Evolutionary conservation across 2,329 filamentous ascomycete species (phyloP), one percentile per base, ranked within the genome.

Genomic region (Nemania serpens): DNA sequence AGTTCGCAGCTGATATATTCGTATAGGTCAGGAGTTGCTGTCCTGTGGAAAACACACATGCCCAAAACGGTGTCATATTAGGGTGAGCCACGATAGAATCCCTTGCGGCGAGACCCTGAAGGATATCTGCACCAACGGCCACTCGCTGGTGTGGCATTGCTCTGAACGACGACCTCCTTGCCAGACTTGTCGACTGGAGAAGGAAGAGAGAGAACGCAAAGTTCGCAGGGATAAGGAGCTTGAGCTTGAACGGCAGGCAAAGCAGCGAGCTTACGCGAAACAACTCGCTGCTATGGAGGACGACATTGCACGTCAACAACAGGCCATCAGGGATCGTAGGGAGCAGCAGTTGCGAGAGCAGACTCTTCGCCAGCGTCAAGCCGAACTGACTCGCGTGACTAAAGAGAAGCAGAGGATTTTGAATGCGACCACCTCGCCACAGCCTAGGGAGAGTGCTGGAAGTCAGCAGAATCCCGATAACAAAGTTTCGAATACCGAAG

Each of bases 21-120:
- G n/a, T 15, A 42, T 45, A 59, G 57, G 57, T 13, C 20, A 50
- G 20, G 57, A 59, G 22, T 13, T 59, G 2, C 25, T 63, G n/a
- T 78, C 70, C 1, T 92, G 89, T 57, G 81, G 81, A 0, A 43
- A 80, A 1, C 90, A 93, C 63, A 68, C 68, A 0, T 93, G 90
- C 64, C 75, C 57, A 36, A 59, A 59, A n/a, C 46, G 45, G 36
- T 59, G 57, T 29, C 57, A 59, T 12, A 13, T 55, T 12, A 43
- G 49, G 9, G 56, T 55, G 5, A 50, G 54, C n/a, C 57, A 59
- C 43, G 54, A 45, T n/a, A 42, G 42, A 18, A 50, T 59, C 7
- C 45, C 25, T 13, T 59, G 57, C 25, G 18, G 17, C 12, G 43
- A 49, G 15, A n/a, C 39, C 12, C 33, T 54, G 17, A 36, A 9